These are phyloP conservation scores for Metschnikowia continentalis DNA, from an alignment of 805 yeast species.

Conservation along the genomic window DNA sequence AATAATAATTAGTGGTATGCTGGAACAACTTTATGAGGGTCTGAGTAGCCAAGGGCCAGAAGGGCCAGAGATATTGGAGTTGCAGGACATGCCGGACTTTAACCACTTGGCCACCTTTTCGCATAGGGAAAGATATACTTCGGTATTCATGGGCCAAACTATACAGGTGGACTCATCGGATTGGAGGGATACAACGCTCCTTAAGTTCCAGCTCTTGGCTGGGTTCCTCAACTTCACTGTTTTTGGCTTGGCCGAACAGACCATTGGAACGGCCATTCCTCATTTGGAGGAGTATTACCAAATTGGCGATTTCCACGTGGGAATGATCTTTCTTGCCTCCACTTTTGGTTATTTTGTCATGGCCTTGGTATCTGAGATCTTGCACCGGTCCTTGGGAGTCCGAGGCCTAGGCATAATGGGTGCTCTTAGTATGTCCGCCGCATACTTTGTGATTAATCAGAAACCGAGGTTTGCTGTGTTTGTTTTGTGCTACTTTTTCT, in stretches of 20 bases:
- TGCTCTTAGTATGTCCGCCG: slow-evolving; percentile 26
- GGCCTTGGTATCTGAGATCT: slow-evolving; percentile 44
- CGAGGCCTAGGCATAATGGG: slow-evolving; percentile 42
- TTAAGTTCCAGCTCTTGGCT: slow-evolving; percentile 42
- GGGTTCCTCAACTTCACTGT: slow-evolving; percentile 39
- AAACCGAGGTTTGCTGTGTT: slow-evolving; percentile 42
- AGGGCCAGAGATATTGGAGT: no score
- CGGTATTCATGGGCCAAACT: slow-evolving; percentile 25
- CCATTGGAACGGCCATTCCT: slow-evolving; percentile 58
- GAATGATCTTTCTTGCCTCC: slow-evolving; percentile 49
- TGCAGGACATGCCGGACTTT: slow-evolving; percentile 3
- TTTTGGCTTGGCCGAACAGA: slow-evolving; percentile 57
- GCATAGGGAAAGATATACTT: slow-evolving; percentile 11
- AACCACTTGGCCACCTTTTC: slow-evolving; percentile 9
- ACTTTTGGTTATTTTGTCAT: slow-evolving; percentile 52
- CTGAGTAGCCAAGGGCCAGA: slow-evolving; percentile 1
- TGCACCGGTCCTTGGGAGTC: slow-evolving; percentile 45
- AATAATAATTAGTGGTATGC: neutral
- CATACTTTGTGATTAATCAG: slow-evolving; percentile 36
- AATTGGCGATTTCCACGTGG: slow-evolving; percentile 45
- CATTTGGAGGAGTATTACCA: slow-evolving; percentile 44
- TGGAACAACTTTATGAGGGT: neutral
- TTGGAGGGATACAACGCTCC: slow-evolving; percentile 31
- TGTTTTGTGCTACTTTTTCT: slow-evolving; percentile 34
- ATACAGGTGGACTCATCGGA: slow-evolving; percentile 36